Evolutionary conservation across 805 yeast species (phyloP).

Genomic region (Scheffersomyces amazonensis): DNA sequence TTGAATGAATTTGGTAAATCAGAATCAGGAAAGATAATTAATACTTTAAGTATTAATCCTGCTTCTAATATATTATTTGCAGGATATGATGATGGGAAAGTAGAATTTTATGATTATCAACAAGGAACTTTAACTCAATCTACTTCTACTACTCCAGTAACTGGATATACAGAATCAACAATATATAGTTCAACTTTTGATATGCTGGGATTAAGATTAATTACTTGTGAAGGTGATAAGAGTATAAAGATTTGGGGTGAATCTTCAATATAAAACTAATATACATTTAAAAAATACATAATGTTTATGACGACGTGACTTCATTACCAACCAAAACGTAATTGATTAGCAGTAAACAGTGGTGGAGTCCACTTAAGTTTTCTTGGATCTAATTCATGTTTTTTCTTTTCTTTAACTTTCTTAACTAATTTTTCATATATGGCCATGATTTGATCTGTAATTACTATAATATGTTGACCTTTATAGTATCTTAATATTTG

Average conservation of each 20-base stretch:
- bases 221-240: slow-evolving; percentile 91
- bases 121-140: slow-evolving; percentile 64
- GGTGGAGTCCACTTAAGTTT: slow-evolving; percentile 93
- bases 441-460: slow-evolving; percentile 78
- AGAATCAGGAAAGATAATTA: slow-evolving; percentile 50
- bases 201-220: slow-evolving; percentile 70
- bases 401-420: slow-evolving; percentile 60
- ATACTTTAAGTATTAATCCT: slow-evolving; percentile 64
- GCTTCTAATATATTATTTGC: slow-evolving; percentile 63
- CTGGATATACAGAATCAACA: slow-evolving; percentile 72
- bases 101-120: slow-evolving; percentile 76
- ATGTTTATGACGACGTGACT: not conserved
- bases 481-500: slow-evolving; percentile 88
- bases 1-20: slow-evolving; percentile 51
- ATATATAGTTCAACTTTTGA: slow-evolving; percentile 75
- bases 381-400: slow-evolving; percentile 70
- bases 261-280: not conserved
- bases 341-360: slow-evolving; percentile 89
- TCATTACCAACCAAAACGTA: slow-evolving; percentile 86
- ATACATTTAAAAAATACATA: not conserved
- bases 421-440: slow-evolving; percentile 63
- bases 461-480: slow-evolving; percentile 87
- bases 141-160: slow-evolving; percentile 50
- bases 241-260: slow-evolving; percentile 69
- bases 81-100: slow-evolving; percentile 81